Evolutionary conservation across 2,329 filamentous ascomycete species (phyloP), one percentile per base, ranked within the genome.

Genomic region (Colletotrichum sp.): DNA sequence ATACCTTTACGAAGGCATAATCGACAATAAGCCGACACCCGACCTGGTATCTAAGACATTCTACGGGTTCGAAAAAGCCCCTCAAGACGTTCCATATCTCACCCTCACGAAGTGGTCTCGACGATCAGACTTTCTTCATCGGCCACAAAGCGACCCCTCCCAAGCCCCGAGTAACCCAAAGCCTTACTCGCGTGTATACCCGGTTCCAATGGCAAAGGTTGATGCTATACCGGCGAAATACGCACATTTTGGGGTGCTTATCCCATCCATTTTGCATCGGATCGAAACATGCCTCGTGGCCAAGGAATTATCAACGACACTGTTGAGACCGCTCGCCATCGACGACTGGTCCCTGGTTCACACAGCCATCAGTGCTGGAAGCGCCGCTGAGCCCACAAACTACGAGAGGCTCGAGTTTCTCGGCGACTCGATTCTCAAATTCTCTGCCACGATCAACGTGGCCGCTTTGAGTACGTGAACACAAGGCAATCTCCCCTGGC

Each of bases 351-450:
- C 84, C 1, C 85, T 93, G 36, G 80, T 96, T 0, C 80, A 91
- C 2, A 92, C 89, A 7, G 95, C 96, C 2, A 93, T 97, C 66
- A 94, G 90, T 66, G 87, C 94, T 1, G 91, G 93, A 0, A 88
- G 87, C 2, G 92, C 94, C 0, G 81, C 83, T 4, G 91, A 93
- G 64, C 82, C 85, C 2, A 89, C 88, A 0, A 90, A 98, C 78
- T 98, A 98, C 81, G 94, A 98, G 79, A 89, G 94, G 4, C 86
- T 98, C 0, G 97, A 98, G 81, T 97, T 97, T 78, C 86, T 98
- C 0, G 97, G 97, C 0, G 96, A 98, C 80, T 92, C 92, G 0
- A 88, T 98, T 3, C 87, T 98, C 48, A 98, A 98, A 80, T 91
- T 93, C 72, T 91, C 91, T 62, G 89, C 94, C 0, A 91, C 92